Evolutionary conservation across 768 basidiomycete species (phyloP), one percentile per base, ranked within the genome.

Genomic region (Trametes coccinea): DNA sequence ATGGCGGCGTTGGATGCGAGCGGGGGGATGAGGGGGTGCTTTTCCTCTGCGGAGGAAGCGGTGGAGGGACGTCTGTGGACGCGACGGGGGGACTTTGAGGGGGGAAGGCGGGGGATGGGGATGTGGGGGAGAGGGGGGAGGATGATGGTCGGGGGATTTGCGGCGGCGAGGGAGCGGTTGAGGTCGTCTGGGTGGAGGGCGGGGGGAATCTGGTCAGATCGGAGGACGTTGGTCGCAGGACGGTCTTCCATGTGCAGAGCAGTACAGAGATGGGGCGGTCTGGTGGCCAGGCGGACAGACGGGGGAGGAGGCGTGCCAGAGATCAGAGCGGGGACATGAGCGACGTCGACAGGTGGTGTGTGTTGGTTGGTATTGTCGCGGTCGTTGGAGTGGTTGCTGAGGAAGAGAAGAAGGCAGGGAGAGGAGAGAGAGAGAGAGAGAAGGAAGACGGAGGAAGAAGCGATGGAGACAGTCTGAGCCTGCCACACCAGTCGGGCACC

Each of bases 41-140:
- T 70, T 13, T 77, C 77, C 55, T 84, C 81, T 9, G 77, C 74
- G 16, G 77, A 71, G 52, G 81, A 78, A 3, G 82, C 77, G 5
- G 80, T 79, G 0, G 79, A 75, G 16, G 79, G 79, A 60, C 79
- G 73, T 44, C 75, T 69, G 0, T 66, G 68, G 59, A 68, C 68
- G 43, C 70, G 69, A 46, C 48, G 47, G 10, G 37, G 16, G 14
- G 57, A 54, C 17, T 72, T 22, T 22, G 22, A 22, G 22, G 22
- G 22, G 22, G 22, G 22, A 22, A 22, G 22, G 72, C 44, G 74
- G 75, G 34, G 17, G 60, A n/a, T 63, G 53, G 71, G 68, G 44
- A 79, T 65, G 63, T 77, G 72, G 49, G 76, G 72, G 51, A 78
- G 60, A 37, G 76, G 70, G 60, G 77, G 59, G 10, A 67, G 45